Conservation (phyloP, 371 early-diverging fungal genomes). For the Mortierella sp. region DNA sequence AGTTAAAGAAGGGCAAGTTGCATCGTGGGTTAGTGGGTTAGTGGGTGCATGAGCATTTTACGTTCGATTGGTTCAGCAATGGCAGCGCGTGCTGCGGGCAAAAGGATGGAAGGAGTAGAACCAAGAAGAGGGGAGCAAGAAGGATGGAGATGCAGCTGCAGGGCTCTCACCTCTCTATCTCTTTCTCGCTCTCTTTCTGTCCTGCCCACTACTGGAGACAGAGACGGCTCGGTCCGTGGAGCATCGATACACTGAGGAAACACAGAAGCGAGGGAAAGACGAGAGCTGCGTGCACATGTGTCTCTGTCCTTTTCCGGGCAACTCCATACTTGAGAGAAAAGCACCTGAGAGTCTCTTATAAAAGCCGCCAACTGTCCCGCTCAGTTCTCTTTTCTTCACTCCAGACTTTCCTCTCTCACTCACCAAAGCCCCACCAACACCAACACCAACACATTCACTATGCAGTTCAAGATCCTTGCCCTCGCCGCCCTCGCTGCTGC, state of each 20-base stretch:
- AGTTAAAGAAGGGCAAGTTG: too few relatives aligned
- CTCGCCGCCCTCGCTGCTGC: constrained; percentile 37
- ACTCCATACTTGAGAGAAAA: not conserved
- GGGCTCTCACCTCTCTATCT: not conserved
- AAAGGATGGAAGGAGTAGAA: not conserved
- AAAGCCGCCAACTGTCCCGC: constrained; percentile 1
- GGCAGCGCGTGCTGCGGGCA: too few relatives aligned
- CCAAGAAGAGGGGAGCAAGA: not conserved
- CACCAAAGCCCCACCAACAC: constrained; percentile 6
- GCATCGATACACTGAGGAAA: too few relatives aligned
- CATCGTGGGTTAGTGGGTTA: too few relatives aligned
- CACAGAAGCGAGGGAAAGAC: not conserved
- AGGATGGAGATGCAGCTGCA: not conserved
- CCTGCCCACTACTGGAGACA: not conserved
- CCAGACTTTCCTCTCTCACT: constrained; percentile 2
- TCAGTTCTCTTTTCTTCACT: not conserved
- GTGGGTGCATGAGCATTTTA: too few relatives aligned
- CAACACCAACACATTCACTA: constrained; percentile 9
- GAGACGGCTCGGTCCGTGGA: too few relatives aligned
- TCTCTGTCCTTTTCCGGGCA: too few relatives aligned
- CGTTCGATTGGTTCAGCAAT: too few relatives aligned
- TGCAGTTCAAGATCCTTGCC: constrained; percentile 51
- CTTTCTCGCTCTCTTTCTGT: too few relatives aligned
- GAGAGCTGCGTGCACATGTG: not conserved
- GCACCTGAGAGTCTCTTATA: constrained; percentile 2